Evolutionary conservation across 208 protist species (phyloP).

Genomic region (Strigomonas galati): DNA sequence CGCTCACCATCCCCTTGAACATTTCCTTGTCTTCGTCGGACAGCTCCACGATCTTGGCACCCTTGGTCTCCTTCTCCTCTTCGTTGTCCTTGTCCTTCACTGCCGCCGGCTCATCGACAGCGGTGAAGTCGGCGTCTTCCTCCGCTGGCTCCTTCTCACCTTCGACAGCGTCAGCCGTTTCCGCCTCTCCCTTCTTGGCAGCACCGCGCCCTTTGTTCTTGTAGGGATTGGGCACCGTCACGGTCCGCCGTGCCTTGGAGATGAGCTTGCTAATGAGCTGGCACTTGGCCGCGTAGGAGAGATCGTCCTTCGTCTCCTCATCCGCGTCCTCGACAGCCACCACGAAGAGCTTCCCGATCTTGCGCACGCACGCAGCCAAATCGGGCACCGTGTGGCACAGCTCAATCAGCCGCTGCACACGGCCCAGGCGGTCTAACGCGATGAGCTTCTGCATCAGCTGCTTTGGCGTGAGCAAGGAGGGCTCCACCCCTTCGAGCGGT

Average conservation of each 20-base stretch:
- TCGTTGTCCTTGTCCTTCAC: background rate
- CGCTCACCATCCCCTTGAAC: conserved; percentile 27
- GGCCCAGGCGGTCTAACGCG: conserved; percentile 50
- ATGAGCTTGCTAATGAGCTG: conserved; percentile 76
- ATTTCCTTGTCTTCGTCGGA: conserved; percentile 30
- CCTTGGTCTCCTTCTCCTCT: background rate
- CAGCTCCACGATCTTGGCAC: conserved; percentile 14
- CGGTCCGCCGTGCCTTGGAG: conserved; percentile 71
- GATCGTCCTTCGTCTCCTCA: conserved; percentile 4
- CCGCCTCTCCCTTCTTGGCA: background rate
- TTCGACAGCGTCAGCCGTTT: no score
- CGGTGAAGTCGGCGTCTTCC: background rate
- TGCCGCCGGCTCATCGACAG: background rate
- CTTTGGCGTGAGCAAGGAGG: conserved; percentile 51
- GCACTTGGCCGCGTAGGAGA: conserved; percentile 53
- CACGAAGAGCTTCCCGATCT: conserved; percentile 23
- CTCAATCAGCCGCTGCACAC: conserved; percentile 72
- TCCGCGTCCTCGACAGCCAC: conserved; percentile 7
- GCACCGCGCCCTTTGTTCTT: background rate
- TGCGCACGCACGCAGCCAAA: conserved; percentile 40
- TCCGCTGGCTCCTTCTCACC: background rate
- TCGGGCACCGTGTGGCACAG: conserved; percentile 38
- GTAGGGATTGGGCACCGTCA: conserved; percentile 11
- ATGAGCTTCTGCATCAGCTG: conserved; percentile 61
- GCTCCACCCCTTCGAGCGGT: conserved; percentile 19